A percentile compares a stretch with the other conserved stretches of the same genome.
Conservation (phyloP, 2,329 filamentous ascomycete species). For the Neonectria magnoliae region DNA sequence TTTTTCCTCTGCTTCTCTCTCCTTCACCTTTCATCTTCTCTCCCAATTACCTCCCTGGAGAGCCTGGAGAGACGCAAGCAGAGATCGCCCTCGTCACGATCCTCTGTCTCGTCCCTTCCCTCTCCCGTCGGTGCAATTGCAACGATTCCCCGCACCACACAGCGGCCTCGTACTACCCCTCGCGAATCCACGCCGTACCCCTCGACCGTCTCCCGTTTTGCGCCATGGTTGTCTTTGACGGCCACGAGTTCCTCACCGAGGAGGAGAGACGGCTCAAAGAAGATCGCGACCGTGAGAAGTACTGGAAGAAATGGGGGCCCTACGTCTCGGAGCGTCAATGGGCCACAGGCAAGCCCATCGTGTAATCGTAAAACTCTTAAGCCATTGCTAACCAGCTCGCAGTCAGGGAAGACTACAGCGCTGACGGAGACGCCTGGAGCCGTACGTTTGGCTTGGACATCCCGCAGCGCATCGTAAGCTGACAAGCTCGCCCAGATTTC, state of each 20-base stretch:
- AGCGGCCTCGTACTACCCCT: slow-evolving; percentile 19
- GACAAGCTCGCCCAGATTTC: slow-evolving; percentile 72
- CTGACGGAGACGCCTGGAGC: slow-evolving; percentile 94
- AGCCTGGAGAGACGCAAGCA: background rate
- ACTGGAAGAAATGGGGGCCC: slow-evolving; percentile 99
- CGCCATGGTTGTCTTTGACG: slow-evolving; percentile 88
- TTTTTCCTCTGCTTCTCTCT: slow-evolving; percentile 24
- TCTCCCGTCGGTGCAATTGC: slow-evolving; percentile 14
- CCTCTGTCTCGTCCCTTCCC: slow-evolving; percentile 7
- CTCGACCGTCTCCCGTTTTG: slow-evolving; percentile 24
- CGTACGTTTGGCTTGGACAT: slow-evolving; percentile 66
- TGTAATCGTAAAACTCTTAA: slow-evolving; percentile 20
- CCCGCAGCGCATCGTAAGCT: slow-evolving; percentile 23
- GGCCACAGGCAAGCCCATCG: slow-evolving; percentile 77
- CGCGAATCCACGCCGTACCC: slow-evolving; percentile 2
- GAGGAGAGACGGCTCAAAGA: slow-evolving; percentile 92
- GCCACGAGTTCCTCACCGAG: slow-evolving; percentile 85
- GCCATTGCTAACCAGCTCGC: slow-evolving; percentile 38
- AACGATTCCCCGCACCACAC: slow-evolving; percentile 22
- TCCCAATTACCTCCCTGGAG: background rate
- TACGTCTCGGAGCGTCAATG: slow-evolving; percentile 95
- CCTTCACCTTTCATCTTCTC: slow-evolving; percentile 13
- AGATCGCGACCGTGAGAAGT: slow-evolving; percentile 83
- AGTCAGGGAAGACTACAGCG: slow-evolving; percentile 90
- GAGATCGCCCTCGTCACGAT: background rate